Percentiles rank a stretch among this genome's conserved stretches.
Evolutionary conservation across 371 early-diverging fungal genomes (phyloP).

Genomic region (Lichtheimia ornata): DNA sequence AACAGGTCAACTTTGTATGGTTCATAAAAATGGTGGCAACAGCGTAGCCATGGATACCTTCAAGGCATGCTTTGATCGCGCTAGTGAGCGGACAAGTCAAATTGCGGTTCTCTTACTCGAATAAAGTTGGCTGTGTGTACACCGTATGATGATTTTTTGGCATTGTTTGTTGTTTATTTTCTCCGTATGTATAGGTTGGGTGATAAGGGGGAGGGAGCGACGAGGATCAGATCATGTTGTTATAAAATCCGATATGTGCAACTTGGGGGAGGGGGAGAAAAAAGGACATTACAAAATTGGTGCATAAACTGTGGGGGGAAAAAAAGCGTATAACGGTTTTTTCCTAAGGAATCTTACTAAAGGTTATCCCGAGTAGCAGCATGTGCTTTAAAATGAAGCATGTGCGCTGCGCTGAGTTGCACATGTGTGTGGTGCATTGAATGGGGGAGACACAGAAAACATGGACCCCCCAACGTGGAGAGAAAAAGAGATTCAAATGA

Average conservation of each 20-base stretch:
- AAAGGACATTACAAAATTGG: too few relatives aligned
- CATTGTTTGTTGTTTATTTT: not conserved
- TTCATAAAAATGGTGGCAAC: conserved; percentile 60
- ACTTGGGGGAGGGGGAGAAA: too few relatives aligned
- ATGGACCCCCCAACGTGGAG: not conserved
- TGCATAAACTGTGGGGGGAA: too few relatives aligned
- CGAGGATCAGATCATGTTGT: too few relatives aligned
- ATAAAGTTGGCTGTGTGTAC: not conserved
- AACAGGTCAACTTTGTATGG: conserved; percentile 44
- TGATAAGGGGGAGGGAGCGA: too few relatives aligned
- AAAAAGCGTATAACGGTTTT: too few relatives aligned
- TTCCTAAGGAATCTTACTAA: too few relatives aligned
- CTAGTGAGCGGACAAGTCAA: conserved; percentile 45
- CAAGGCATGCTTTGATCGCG: conserved; percentile 43
- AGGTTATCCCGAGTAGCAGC: too few relatives aligned
- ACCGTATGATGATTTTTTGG: not conserved
- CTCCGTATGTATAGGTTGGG: not conserved
- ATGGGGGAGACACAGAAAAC: conserved; percentile 1
- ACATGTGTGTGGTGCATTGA: too few relatives aligned
- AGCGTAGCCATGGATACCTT: conserved; percentile 37
- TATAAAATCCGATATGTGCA: too few relatives aligned
- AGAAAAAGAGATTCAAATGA: conserved; percentile 4
- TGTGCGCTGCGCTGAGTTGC: too few relatives aligned
- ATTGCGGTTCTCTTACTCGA: conserved; percentile 21
- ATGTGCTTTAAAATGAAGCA: too few relatives aligned